These are phyloP conservation scores for Agarophyton chilense DNA, from an alignment of 23 red algal genomes.

Conservation along the genomic window DNA sequence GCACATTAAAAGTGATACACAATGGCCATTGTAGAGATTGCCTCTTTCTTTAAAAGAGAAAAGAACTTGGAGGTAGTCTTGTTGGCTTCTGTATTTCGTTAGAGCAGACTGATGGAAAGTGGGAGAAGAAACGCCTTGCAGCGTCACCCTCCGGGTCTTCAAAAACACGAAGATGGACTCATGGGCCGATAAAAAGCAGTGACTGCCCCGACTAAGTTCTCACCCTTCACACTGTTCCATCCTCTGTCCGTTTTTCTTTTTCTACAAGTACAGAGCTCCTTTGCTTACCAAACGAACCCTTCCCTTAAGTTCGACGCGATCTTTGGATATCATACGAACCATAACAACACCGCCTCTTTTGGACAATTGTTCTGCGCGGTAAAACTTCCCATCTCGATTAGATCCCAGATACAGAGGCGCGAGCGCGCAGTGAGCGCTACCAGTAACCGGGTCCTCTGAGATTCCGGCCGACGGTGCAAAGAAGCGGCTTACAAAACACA, in stretches of 20 bases:
- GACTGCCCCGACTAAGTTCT: neutral
- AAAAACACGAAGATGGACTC: no score
- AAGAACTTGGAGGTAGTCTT: no score
- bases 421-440: constrained; percentile 32
- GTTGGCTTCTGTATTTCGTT: no score
- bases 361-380: constrained; percentile 2
- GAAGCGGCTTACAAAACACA: constrained; percentile 8
- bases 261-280: neutral
- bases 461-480: constrained; percentile 18
- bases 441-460: constrained; percentile 28
- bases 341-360: constrained; percentile 3
- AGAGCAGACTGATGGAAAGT: no score
- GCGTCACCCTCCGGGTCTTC: no score
- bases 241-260: no score
- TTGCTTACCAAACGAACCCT: constrained; percentile 26
- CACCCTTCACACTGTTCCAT: neutral
- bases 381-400: neutral
- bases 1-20: no score
- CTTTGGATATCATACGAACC: neutral
- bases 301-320: neutral
- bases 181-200: no score
- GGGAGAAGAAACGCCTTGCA: no score
- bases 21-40: no score
- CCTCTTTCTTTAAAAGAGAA: no score
- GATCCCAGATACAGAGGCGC: neutral